A percentile compares a stretch with the other conserved stretches of the same genome.
Conservation (phyloP, 1,284 basidiomycete species). For the Apiotrichum siamense region DNA sequence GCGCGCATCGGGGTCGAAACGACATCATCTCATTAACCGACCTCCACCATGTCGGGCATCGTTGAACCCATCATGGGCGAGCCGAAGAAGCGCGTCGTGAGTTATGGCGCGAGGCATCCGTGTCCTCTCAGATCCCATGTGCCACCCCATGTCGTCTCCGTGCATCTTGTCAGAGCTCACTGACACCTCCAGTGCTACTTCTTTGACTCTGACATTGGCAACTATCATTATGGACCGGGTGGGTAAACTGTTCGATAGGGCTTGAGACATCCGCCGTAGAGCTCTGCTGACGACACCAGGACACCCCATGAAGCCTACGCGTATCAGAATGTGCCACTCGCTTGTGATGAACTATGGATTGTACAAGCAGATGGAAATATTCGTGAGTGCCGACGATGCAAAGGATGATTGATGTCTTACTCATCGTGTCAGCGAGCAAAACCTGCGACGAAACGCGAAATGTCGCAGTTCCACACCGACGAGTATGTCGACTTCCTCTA, state of each 20-base stretch:
- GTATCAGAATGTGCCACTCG: conserved; percentile 99
- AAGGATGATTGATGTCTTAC: neutral
- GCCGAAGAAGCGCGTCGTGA: conserved; percentile 77
- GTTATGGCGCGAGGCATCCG: too few species aligned
- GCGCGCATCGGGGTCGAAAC: too few species aligned
- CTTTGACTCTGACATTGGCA: conserved; percentile 97
- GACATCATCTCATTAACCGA: neutral
- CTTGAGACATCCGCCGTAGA: neutral
- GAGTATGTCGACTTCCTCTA: conserved; percentile 88
- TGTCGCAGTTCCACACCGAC: conserved; percentile 92
- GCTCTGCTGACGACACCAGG: conserved; percentile 18
- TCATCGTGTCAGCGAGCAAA: conserved; percentile 71
- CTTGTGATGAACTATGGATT: conserved; percentile 99
- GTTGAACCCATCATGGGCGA: conserved; percentile 70
- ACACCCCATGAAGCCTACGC: conserved; percentile 80
- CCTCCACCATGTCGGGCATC: conserved; percentile 16
- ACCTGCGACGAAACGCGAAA: conserved; percentile 96
- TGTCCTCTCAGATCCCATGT: too few species aligned
- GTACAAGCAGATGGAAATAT: conserved; percentile 97
- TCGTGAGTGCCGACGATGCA: conserved; percentile 55
- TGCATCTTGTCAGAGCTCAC: neutral
- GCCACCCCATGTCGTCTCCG: neutral
- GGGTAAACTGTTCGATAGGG: conserved; percentile 48
- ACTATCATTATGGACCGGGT: conserved; percentile 97
- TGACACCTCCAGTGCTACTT: conserved; percentile 71